Conservation (phyloP, 2,329 filamentous ascomycete genomes). For the Plectosphaerella plurivora region DNA sequence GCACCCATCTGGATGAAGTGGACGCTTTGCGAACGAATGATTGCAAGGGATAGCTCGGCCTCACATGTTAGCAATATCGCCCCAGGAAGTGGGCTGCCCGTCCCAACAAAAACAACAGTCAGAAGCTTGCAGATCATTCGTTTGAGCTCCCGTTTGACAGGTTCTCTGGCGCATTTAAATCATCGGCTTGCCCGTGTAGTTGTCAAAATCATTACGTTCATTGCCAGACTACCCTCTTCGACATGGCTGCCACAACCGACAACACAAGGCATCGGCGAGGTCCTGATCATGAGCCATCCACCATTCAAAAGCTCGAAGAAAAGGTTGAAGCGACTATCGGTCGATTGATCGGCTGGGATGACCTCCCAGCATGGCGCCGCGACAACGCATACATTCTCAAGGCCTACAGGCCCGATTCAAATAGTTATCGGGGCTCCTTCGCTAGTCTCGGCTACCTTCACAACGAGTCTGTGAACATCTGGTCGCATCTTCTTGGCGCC, state of each 20-base stretch:
- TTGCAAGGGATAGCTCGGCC: no score
- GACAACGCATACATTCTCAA: constrained; percentile 53
- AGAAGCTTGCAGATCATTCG: not conserved
- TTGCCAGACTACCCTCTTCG: constrained; percentile 3
- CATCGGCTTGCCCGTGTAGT: no score
- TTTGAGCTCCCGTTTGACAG: no score
- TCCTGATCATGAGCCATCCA: constrained; percentile 7
- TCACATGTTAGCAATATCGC: no score
- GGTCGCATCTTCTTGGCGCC: constrained; percentile 62
- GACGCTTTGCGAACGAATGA: no score
- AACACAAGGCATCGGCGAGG: no score
- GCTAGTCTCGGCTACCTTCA: constrained; percentile 49
- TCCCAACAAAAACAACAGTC: no score
- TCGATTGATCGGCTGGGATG: constrained; percentile 48
- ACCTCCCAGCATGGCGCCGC: constrained; percentile 54
- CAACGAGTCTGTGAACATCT: constrained; percentile 62
- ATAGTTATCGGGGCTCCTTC: constrained; percentile 42
- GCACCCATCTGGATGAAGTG: no score
- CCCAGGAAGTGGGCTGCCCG: no score
- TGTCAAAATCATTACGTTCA: no score
- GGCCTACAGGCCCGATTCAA: constrained; percentile 48
- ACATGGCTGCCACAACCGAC: no score
- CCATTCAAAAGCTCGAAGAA: constrained; percentile 29
- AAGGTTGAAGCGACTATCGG: constrained; percentile 31
- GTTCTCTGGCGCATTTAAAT: no score